phyloP scores from a whole-genome alignment of 768 basidiomycete species.

The Psilocybe cubensis region DNA sequence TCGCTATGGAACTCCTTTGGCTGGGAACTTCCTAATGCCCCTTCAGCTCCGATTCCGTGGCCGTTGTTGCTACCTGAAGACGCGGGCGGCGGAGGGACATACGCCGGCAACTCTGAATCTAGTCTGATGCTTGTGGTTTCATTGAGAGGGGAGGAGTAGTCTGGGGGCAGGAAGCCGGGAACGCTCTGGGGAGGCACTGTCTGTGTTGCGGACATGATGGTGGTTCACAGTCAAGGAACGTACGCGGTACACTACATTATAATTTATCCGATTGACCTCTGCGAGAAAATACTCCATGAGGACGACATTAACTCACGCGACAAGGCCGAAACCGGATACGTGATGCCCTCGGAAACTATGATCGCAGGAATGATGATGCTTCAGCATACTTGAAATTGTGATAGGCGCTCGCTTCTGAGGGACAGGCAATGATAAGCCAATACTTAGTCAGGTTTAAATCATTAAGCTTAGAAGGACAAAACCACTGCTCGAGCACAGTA shows the following conservation, averaged over 20 bases:
- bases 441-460: too few species aligned
- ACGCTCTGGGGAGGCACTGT: not conserved
- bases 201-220: not conserved
- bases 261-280: not conserved
- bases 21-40: not conserved
- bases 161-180: not conserved
- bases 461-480: too few species aligned
- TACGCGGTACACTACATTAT: not conserved
- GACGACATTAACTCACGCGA: not conserved
- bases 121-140: not conserved
- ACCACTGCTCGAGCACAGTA: too few species aligned
- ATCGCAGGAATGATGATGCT: not conserved
- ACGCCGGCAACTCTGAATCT: not conserved
- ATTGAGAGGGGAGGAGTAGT: not conserved
- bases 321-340: not conserved
- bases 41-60: too few species aligned
- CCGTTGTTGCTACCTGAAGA: not conserved
- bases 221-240: not conserved
- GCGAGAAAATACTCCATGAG: not conserved
- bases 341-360: not conserved
- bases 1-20: conserved; percentile 28
- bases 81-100: not conserved
- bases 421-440: too few species aligned
- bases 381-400: not conserved
- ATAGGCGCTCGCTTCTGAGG: not conserved